Evolutionary conservation across 805 yeast genomes (phyloP).

Genomic region (Monosporozyma unispora): DNA sequence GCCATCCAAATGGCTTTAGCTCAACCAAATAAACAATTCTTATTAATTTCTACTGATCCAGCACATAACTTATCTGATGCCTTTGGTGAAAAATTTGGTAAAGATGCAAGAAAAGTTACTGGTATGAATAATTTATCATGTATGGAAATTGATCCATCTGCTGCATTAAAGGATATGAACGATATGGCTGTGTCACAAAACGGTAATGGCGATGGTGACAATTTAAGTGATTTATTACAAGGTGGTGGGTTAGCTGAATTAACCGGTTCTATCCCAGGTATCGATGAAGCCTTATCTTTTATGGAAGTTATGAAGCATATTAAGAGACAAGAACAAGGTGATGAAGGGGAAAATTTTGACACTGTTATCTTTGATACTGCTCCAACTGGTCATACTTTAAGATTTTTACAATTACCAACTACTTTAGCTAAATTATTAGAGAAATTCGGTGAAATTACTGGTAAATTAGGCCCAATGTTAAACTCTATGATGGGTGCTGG

Average conservation of each 20-base stretch:
- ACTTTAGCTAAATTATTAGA: conserved; percentile 80
- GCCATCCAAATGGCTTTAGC: conserved; percentile 86
- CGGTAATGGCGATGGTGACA: conserved; percentile 33
- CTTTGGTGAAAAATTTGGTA: conserved; percentile 95
- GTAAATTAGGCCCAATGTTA: conserved; percentile 85
- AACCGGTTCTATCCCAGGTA: conserved; percentile 94
- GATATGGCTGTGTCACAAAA: conserved; percentile 34
- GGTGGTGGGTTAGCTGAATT: conserved; percentile 55
- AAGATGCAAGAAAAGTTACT: conserved; percentile 89
- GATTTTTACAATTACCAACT: conserved; percentile 90
- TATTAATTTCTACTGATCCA: conserved; percentile 93
- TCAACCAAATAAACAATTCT: conserved; percentile 71
- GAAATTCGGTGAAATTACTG: conserved; percentile 78
- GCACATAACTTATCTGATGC: conserved; percentile 98
- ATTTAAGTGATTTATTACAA: conserved; percentile 26
- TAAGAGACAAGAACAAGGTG: conserved; percentile 52
- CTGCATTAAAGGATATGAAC: conserved; percentile 82
- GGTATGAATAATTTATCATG: conserved; percentile 84
- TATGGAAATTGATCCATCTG: conserved; percentile 97
- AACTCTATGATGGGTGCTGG: conserved; percentile 67
- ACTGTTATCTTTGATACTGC: conserved; percentile 98
- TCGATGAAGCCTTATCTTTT: conserved; percentile 94
- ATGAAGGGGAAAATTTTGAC: conserved; percentile 44
- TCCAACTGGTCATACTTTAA: conserved; percentile 96
- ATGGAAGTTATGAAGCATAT: conserved; percentile 97